phyloP scores from a whole-genome alignment of 306 rosid genomes.

The Begonia fuchsioides region DNA sequence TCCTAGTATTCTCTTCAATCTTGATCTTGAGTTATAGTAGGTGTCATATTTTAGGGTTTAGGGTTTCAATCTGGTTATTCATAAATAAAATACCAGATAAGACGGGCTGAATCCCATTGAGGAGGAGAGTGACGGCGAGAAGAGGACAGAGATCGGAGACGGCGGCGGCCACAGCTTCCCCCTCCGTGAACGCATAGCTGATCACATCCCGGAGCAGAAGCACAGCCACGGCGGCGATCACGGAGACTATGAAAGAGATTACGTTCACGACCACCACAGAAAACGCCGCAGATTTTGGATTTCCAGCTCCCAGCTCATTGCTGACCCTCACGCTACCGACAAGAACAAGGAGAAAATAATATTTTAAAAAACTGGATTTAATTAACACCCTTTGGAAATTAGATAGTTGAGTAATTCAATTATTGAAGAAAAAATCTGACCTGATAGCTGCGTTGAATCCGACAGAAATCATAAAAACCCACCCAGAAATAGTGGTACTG shows the following conservation, averaged over 20 bases:
- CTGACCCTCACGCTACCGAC: conserved; percentile 45
- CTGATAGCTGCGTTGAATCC: conserved; percentile 80
- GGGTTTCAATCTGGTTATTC: too few species aligned
- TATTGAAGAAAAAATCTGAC: conserved; percentile 10
- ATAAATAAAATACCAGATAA: conserved; percentile 30
- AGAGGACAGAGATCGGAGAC: conserved; percentile 50
- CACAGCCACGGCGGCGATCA: conserved; percentile 28
- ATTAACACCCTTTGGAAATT: background rate
- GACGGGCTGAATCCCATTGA: conserved; percentile 65
- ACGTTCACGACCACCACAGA: conserved; percentile 27
- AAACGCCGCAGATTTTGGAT: conserved; percentile 53
- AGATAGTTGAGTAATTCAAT: too few species aligned
- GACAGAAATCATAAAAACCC: conserved; percentile 28
- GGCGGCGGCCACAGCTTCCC: conserved; percentile 40
- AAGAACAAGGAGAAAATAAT: background rate
- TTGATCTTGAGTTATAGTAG: too few species aligned
- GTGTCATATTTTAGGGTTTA: too few species aligned
- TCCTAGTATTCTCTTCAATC: too few species aligned
- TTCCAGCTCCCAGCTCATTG: conserved; percentile 65
- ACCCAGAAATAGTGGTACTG: conserved; percentile 39
- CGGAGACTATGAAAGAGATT: conserved; percentile 24
- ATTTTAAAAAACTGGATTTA: background rate
- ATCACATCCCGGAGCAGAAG: conserved; percentile 37
- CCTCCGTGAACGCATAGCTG: conserved; percentile 51
- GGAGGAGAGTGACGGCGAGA: conserved; percentile 39